Conservation (phyloP, 768 basidiomycete genomes). For the Amanita inopinata region DNA sequence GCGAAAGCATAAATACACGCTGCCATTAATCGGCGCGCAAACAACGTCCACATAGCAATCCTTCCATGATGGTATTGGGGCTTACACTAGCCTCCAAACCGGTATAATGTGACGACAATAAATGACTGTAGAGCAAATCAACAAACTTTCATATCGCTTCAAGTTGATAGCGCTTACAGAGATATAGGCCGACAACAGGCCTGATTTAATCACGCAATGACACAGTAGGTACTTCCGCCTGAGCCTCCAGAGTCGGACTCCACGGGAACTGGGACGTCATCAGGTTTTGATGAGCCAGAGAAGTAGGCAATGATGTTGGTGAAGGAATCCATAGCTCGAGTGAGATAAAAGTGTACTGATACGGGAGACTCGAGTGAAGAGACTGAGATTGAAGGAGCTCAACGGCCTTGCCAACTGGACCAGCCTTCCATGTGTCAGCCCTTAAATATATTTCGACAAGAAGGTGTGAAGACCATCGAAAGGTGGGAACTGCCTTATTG, state of each 20-base stretch:
- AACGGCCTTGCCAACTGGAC: too few relatives aligned
- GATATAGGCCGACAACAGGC: slow-evolving; percentile 22
- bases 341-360: background rate
- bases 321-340: slow-evolving; percentile 17
- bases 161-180: slow-evolving; percentile 11
- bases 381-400: too few relatives aligned
- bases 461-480: too few relatives aligned
- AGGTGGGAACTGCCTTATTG: background rate
- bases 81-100: background rate
- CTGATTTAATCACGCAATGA: slow-evolving; percentile 7
- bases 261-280: slow-evolving; percentile 13
- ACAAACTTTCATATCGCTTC: background rate
- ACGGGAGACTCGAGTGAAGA: background rate
- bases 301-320: slow-evolving; percentile 12
- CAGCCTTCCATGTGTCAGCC: too few relatives aligned
- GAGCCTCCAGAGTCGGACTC: slow-evolving; percentile 6
- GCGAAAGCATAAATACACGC: background rate
- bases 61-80: background rate
- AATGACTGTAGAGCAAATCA: background rate
- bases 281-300: slow-evolving; percentile 9
- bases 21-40: background rate
- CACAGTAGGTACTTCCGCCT: slow-evolving; percentile 7
- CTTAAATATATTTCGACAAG: too few relatives aligned
- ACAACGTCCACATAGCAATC: background rate
- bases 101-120: background rate